These are phyloP conservation scores for Solanum pennellii DNA, from an alignment of 257 asterid genomes.

Conservation along the genomic window DNA sequence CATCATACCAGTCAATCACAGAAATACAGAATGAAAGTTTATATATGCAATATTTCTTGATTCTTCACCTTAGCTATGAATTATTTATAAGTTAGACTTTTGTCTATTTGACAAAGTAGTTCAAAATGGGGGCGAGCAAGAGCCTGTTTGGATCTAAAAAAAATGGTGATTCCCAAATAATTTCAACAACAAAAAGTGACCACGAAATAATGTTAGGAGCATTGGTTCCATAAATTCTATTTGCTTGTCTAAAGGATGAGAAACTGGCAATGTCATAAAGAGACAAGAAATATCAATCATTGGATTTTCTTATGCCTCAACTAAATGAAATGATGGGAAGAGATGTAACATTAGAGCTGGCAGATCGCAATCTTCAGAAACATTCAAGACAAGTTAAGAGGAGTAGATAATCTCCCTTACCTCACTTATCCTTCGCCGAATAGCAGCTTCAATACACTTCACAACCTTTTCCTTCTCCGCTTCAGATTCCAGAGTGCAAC, in stretches of 20 bases:
- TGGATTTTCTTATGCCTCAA: background rate
- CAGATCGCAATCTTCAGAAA: background rate
- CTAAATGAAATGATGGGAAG: background rate
- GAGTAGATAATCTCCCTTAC: slow-evolving; percentile 19
- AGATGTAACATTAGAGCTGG: background rate
- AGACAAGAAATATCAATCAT: background rate
- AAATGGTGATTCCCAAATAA: background rate
- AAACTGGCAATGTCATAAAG: background rate
- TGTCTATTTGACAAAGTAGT: background rate
- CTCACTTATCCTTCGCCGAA: slow-evolving; percentile 83
- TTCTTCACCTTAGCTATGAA: background rate
- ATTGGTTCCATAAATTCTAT: background rate
- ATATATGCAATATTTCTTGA: background rate
- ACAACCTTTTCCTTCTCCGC: slow-evolving; percentile 70
- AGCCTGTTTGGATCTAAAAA: background rate
- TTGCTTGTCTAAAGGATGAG: background rate
- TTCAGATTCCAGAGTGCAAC: slow-evolving; percentile 54
- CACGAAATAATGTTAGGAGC: background rate
- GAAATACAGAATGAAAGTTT: background rate
- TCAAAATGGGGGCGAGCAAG: background rate
- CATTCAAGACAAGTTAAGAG: background rate
- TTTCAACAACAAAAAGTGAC: background rate
- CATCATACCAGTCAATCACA: background rate
- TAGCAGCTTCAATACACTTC: slow-evolving; percentile 96
- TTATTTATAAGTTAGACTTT: background rate